Evolutionary conservation across 805 yeast species (phyloP).

Genomic region (Aciculoconidium aculeatum): DNA sequence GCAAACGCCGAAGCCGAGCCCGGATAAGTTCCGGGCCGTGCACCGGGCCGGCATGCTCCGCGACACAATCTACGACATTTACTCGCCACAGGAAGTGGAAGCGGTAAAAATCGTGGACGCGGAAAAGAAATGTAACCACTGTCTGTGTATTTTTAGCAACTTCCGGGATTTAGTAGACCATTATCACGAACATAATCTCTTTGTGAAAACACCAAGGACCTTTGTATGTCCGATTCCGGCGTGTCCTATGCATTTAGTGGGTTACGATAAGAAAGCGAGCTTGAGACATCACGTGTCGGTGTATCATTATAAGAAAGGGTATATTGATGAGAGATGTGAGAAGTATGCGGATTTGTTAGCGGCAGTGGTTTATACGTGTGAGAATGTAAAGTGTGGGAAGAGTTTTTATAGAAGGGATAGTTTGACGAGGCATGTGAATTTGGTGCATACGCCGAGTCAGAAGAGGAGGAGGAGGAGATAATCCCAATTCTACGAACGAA

Average conservation of each 20-base stretch:
- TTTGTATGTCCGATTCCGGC: slow-evolving; percentile 23
- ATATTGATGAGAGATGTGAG: slow-evolving; percentile 6
- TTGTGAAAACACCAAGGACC: slow-evolving; percentile 16
- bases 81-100: slow-evolving; percentile 1
- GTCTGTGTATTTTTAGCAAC: slow-evolving; percentile 23
- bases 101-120: slow-evolving; percentile 3
- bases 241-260: slow-evolving; percentile 40
- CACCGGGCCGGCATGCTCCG: too few relatives aligned
- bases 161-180: slow-evolving; percentile 30
- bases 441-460: too few relatives aligned
- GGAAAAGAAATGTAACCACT: slow-evolving; percentile 19
- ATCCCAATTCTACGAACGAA: too few relatives aligned
- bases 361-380: slow-evolving; percentile 8
- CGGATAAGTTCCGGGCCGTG: too few relatives aligned
- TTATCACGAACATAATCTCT: slow-evolving; percentile 23
- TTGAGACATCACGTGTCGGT: slow-evolving; percentile 24
- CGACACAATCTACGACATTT: slow-evolving; percentile 1
- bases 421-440: slow-evolving; percentile 11
- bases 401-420: slow-evolving; percentile 13
- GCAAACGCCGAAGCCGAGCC: too few relatives aligned
- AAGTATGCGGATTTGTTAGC: slow-evolving; percentile 5
- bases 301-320: slow-evolving; percentile 19
- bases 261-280: slow-evolving; percentile 26
- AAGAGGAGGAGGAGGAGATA: too few relatives aligned
- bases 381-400: slow-evolving; percentile 9